Base-by-base conservation (phyloP, 1,284 basidiomycete genomes). In the Heterobasidion occidentale region DNA sequence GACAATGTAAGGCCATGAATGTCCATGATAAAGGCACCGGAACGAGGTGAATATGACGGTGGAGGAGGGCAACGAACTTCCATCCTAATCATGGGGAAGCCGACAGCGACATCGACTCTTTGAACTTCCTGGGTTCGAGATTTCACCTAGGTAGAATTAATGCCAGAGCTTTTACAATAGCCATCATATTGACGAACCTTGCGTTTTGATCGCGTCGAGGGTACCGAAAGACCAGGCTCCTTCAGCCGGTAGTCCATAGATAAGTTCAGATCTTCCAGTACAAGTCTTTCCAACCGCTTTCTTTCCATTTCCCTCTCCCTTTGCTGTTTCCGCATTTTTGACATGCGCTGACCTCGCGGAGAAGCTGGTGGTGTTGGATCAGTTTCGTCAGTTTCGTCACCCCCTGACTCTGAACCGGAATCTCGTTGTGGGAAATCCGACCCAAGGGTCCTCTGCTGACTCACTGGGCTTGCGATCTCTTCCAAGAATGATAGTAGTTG, bases 11-110 rank as follows among this genome's bases (percentile, higher is more conserved):
- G 61, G 51, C 75, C 72, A 63, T 85, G 80, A 0, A 89, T 56
- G 65, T 90, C 88, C 36, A 88, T n/a, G 7, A 88, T 67, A 4
- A 89, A 53, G 17, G 79, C 76, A 8, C 89, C 88, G n/a, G 88
- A 88, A 14, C 87, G 79, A 17, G 72, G 70, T 12, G 63, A 47
- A 36, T 60, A 63, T 2, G 64, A 62, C 34, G 69, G 65, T 15
- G 77, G 79, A 53, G 84, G 73, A 12, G 81, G 78, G 59, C 77
- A 81, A 56, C 86, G 78, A 51, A 83, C 60, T 64, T 90, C 77
- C 36, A 85, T 53, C 36, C 89, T 81, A 53, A 90, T 66, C 67
- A 83, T 75, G n/a, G 77, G 68, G 19, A 82, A 65, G 33, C 63
- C 64, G 55, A 85, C 57, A 12, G 64, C 64, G 56, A 74, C 61